phyloP scores from a whole-genome alignment of 2,329 filamentous ascomycete species.

The Monosporascus sp. region DNA sequence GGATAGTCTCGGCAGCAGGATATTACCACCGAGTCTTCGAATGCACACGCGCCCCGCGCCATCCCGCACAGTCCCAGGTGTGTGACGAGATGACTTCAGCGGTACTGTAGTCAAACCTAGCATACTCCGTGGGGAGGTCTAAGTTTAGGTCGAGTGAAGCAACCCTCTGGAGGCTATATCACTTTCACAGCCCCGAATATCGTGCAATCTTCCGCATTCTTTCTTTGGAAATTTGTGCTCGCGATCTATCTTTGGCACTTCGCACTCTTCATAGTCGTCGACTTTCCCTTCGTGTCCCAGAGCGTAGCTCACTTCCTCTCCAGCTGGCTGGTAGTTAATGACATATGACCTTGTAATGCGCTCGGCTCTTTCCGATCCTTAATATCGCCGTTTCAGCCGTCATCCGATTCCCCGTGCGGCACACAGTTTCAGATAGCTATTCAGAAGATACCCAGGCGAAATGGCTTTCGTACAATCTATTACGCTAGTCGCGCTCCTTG shows the following conservation, averaged over 20 bases:
- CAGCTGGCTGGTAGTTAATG: conserved; percentile 26
- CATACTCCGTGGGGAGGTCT: neutral
- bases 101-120: neutral
- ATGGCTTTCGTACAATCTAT: conserved; percentile 21
- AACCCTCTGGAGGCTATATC: conserved; percentile 1
- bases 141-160: neutral
- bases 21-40: neutral
- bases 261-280: conserved; percentile 8
- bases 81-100: neutral
- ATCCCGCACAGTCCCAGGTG: neutral
- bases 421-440: neutral
- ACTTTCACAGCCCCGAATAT: neutral
- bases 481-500: conserved; percentile 18
- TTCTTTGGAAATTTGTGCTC: neutral
- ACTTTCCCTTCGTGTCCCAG: neutral
- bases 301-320: conserved; percentile 1
- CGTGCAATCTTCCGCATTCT: neutral
- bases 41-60: neutral
- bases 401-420: neutral
- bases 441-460: conserved; percentile 14
- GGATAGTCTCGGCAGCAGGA: conserved; percentile 7
- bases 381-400: neutral
- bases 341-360: neutral
- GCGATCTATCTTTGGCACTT: conserved; percentile 6
- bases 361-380: neutral